Conservation (phyloP, 495 filamentous ascomycete species). For the Darksidea phi region DNA sequence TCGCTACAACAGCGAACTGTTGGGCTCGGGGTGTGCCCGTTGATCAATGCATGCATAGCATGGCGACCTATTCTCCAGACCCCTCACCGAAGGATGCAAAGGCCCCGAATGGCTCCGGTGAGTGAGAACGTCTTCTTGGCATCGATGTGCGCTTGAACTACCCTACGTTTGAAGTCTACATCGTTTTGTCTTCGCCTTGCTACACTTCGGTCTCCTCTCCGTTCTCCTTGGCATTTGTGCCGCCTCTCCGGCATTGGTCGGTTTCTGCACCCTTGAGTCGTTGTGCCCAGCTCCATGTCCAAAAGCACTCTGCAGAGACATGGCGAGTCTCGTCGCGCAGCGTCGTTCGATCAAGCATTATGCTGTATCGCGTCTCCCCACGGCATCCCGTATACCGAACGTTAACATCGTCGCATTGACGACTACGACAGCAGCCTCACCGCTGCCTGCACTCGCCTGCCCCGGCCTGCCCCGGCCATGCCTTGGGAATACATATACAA, state of each 20-base stretch:
- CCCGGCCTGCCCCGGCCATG: not conserved
- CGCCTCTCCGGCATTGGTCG: slow-evolving; percentile 14
- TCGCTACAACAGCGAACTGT: not conserved
- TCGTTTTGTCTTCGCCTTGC: slow-evolving; percentile 24
- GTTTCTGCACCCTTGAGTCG: slow-evolving; percentile 9
- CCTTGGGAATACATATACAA: slow-evolving; percentile 25
- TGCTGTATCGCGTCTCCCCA: not conserved
- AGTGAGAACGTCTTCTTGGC: slow-evolving; percentile 15
- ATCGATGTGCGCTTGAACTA: slow-evolving; percentile 15
- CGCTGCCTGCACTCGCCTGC: not conserved
- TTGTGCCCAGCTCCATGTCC: slow-evolving; percentile 14
- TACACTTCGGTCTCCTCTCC: slow-evolving; percentile 1
- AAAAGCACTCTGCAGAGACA: slow-evolving; percentile 25
- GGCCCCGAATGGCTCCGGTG: slow-evolving; percentile 33
- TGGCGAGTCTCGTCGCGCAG: slow-evolving; percentile 21
- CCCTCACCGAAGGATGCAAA: slow-evolving; percentile 28
- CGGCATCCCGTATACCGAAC: slow-evolving; percentile 21
- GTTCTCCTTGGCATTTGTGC: slow-evolving; percentile 16
- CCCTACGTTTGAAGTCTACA: slow-evolving; percentile 27
- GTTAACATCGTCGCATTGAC: slow-evolving; percentile 21
- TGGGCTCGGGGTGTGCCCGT: slow-evolving; percentile 3
- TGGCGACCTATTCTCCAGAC: slow-evolving; percentile 34
- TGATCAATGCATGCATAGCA: slow-evolving; percentile 38
- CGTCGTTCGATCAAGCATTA: slow-evolving; percentile 20
- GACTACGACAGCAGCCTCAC: not conserved